Conservation (phyloP, 129 eudicot species). For the Helichrysum umbraculigerum region DNA sequence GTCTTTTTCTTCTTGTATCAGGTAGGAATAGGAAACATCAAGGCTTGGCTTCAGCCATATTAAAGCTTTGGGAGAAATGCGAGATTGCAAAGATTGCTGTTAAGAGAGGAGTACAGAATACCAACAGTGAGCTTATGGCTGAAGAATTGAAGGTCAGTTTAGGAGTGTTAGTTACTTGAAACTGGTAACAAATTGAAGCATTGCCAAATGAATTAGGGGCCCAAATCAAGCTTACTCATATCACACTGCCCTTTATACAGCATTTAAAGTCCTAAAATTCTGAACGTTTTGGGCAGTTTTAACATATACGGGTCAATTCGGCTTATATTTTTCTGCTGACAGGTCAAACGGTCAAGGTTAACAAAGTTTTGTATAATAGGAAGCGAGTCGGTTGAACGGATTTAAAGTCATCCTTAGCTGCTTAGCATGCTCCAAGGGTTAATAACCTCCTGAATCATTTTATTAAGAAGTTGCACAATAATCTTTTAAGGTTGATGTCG, state of each 20-base stretch:
- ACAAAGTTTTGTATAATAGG: not conserved
- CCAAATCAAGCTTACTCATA: not conserved
- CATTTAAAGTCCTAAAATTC: not conserved
- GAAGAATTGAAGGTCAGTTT: constrained; percentile 83
- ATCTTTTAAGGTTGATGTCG: not conserved
- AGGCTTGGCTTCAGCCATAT: constrained; percentile 82
- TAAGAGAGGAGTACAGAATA: constrained; percentile 91
- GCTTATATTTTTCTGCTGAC: not conserved
- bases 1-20: constrained; percentile 27
- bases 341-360: constrained; percentile 2
- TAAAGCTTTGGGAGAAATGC: constrained; percentile 98
- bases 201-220: not conserved
- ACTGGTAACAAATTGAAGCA: constrained; percentile 5
- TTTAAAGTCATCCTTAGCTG: constrained; percentile 1
- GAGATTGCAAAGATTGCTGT: constrained; percentile 95
- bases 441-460: constrained; percentile 18
- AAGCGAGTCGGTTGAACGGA: not conserved
- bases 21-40: constrained; percentile 93
- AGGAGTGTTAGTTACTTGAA: constrained; percentile 3
- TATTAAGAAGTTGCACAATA: not conserved
- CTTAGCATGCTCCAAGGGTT: not conserved
- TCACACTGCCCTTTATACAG: not conserved
- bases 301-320: not conserved
- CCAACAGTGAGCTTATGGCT: constrained; percentile 83
- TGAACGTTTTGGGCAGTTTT: constrained; percentile 4